Base-by-base conservation (phyloP, 345 rosid genomes). In the Pistacia integerrima region DNA sequence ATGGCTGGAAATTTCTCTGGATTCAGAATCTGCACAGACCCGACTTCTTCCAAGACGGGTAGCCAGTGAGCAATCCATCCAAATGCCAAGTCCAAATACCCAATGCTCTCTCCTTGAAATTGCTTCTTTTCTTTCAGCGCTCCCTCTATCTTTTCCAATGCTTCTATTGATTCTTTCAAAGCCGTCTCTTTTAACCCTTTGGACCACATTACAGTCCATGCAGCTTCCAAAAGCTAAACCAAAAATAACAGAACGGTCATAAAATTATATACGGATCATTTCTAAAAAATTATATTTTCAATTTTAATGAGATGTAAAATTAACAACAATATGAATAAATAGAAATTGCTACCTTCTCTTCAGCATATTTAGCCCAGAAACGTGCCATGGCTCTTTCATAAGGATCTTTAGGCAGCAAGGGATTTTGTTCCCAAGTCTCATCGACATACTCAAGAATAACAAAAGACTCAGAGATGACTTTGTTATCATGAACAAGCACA, bases 331-430 rank as follows among this genome's bases (percentile, higher is more conserved):
- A 59, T 1, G 30, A n/a, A 8, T 9, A 5, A 10, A 25, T 28
- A 61, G 22, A 35, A 64, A 67, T 10, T 25, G 8, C 3, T 48
- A 83, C 88, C 85, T 74, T 75, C n/a, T 76, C 81, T 2, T 83
- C 84, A 0, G 63, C 77, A 30, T 76, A 78, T 58, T 70, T 66
- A 57, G 84, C 78, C 89, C 85, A 86, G 51, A 84, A 83, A 28
- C 89, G 82, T 11, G 85, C 79, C 64, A 20, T 51, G 74, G 84
- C 87, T 69, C 83, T 78, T 36, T 71, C 74, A 41, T 57, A 59
- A 77, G 87, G 85, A 76, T 83, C 85, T 5, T 48, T 77, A 36
- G 87, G 87, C 58, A 81, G 59, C 36, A 86, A 20, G 5, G 85
- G 87, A 20, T 48, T 52, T 1, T 83, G 80, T 22, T 75, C 55